A percentile compares a stretch with the other conserved stretches of the same genome.
Evolutionary conservation across 2,329 filamentous ascomycete genomes (phyloP).

Genomic region (Pyrenophora tritici-repentis): DNA sequence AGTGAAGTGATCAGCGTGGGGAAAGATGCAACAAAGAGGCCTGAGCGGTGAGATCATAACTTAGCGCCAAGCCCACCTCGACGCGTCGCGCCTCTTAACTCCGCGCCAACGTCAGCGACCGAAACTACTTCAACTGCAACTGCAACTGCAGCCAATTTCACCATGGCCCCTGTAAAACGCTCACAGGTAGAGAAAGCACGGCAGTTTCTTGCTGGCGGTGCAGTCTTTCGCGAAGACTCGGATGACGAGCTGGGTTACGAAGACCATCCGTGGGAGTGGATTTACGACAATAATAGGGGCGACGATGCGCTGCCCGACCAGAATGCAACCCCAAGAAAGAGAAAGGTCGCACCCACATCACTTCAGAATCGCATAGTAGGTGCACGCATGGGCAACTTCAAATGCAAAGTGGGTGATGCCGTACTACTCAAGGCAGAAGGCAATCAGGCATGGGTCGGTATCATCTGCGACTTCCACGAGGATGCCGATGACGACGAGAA

Average conservation of each 20-base stretch:
- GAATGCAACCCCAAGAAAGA: conserved; percentile 40
- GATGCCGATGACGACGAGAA: conserved; percentile 65
- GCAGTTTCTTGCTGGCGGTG: conserved; percentile 61
- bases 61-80: conserved; percentile 38
- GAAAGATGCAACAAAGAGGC: conserved; percentile 2
- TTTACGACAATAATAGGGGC: conserved; percentile 55
- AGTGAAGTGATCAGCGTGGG: not conserved
- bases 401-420: conserved; percentile 79
- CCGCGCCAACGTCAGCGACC: conserved; percentile 32
- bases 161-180: conserved; percentile 49
- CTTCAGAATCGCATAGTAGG: conserved; percentile 67
- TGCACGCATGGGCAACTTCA: conserved; percentile 79
- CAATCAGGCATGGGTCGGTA: conserved; percentile 89
- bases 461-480: conserved; percentile 81
- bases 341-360: conserved; percentile 31
- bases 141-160: conserved; percentile 22
- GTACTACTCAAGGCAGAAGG: conserved; percentile 88
- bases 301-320: conserved; percentile 23
- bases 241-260: conserved; percentile 76
- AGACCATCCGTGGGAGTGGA: conserved; percentile 58
- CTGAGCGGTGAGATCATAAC: conserved; percentile 24
- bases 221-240: conserved; percentile 75
- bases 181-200: conserved; percentile 55
- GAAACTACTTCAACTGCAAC: conserved; percentile 25
- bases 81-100: conserved; percentile 33